Percentiles rank a stretch among this genome's conserved stretches.
These are phyloP conservation scores for Talaromyces funiculosus DNA, from an alignment of 2,329 filamentous ascomycete genomes.

Conservation along the genomic window DNA sequence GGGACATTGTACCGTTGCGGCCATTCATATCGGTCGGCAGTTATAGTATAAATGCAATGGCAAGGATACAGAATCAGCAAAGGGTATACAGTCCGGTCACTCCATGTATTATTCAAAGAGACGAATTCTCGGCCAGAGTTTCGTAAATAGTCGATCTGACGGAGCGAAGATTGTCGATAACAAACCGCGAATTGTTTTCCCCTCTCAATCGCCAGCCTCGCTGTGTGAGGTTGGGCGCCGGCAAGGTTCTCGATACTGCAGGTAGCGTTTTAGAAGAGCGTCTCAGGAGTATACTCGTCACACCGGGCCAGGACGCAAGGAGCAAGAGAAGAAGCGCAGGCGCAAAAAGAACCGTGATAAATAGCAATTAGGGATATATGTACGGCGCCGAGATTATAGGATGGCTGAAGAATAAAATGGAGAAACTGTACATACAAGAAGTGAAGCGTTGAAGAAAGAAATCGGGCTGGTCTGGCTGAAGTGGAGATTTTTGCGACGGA, in stretches of 20 bases:
- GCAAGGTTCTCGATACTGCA: neutral
- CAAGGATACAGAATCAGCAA: neutral
- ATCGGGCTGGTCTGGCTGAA: neutral
- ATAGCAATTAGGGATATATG: neutral
- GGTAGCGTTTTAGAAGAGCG: neutral
- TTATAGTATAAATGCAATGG: neutral
- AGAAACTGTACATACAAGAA: neutral
- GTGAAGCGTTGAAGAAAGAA: neutral
- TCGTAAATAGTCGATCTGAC: too few relatives aligned
- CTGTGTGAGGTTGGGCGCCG: slow-evolving; percentile 1
- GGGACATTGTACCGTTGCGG: slow-evolving; percentile 71
- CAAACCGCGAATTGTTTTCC: neutral
- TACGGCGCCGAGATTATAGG: neutral
- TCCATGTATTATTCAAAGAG: slow-evolving; percentile 10
- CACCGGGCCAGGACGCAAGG: neutral
- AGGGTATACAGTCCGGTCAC: neutral
- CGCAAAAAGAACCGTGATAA: neutral
- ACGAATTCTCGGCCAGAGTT: neutral
- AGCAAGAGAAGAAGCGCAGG: neutral
- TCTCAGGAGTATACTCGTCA: neutral
- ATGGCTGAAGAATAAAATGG: neutral
- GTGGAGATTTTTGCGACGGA: slow-evolving; percentile 3
- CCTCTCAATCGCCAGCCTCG: neutral
- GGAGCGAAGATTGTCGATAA: neutral
- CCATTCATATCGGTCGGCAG: slow-evolving; percentile 53